These are phyloP conservation scores for Citrus australasica DNA, from an alignment of 345 rosid genomes.

Conservation along the genomic window DNA sequence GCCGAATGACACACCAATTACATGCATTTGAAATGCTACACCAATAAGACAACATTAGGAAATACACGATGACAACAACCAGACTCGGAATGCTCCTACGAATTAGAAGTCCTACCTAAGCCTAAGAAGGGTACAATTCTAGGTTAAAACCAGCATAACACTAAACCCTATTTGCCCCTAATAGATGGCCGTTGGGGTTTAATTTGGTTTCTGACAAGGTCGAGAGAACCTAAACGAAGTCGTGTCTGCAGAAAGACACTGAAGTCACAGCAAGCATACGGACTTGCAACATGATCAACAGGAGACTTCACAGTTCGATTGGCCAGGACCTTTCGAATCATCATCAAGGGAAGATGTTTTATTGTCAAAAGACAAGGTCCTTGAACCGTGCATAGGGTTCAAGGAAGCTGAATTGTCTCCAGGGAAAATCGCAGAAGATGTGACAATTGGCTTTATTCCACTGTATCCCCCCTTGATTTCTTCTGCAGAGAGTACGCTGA, in stretches of 20 bases:
- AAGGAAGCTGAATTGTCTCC: constrained; percentile 34
- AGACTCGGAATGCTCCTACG: constrained; percentile 17
- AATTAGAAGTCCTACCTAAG: constrained; percentile 29
- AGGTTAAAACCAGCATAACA: constrained; percentile 17
- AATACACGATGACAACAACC: constrained; percentile 20
- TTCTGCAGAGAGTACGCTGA: constrained; percentile 30
- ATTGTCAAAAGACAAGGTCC: constrained; percentile 37
- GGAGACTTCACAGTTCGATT: constrained; percentile 51
- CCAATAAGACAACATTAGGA: constrained; percentile 17
- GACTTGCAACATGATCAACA: constrained; percentile 27
- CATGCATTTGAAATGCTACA: constrained; percentile 18
- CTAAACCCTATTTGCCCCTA: constrained; percentile 21
- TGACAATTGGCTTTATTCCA: constrained; percentile 41
- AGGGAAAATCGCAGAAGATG: constrained; percentile 28
- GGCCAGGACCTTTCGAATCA: constrained; percentile 51
- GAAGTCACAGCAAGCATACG: constrained; percentile 11
- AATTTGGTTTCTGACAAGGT: constrained; percentile 8
- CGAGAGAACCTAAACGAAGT: constrained; percentile 18
- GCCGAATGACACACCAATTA: constrained; percentile 26
- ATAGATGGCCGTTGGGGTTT: constrained; percentile 18
- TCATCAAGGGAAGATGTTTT: constrained; percentile 37
- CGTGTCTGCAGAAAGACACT: constrained; percentile 13
- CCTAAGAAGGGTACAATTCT: constrained; percentile 19
- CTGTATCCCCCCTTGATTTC: constrained; percentile 36
- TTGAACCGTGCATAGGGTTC: constrained; percentile 35